Base-by-base conservation (phyloP, 1,284 basidiomycete species). In the Rugosomyces carneus region DNA sequence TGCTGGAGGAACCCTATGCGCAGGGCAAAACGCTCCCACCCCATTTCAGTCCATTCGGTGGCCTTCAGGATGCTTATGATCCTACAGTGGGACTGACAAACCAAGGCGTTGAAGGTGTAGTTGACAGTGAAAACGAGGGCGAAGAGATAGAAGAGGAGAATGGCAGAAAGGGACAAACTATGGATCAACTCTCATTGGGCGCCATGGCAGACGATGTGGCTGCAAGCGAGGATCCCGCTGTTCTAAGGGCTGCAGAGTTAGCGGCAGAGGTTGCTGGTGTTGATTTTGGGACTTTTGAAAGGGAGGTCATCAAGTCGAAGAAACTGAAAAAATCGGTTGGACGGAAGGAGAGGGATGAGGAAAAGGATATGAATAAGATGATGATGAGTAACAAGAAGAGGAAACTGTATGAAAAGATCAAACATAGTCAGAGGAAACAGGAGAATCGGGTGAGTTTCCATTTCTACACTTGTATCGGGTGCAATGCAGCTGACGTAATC, bases 301-400 rank as follows among this genome's bases (percentile, higher is more conserved):
- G 83, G 53, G 78, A 89, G 59, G 78, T 92, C 47, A 77, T 76
- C 60, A 84, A 85, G 63, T 75, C 80, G 37, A 68, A 70, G 59
- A 84, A 78, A 69, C 76, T 80, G 37, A 65, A 69, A 57, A 64
- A 62, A 45, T 60, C 60, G 38, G 42, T 44, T 21, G 49, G 52
- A 47, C 45, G 57, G 34, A 53, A 57, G 23, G 53, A 49, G 9
- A 70, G 61, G 56, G 68, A 71, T 23, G 72, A 67, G 11, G 93
- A 96, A 63, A 75, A 85, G 62, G 88, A 95, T 60, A 91, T 97
- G 86, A 89, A 93, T 67, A 96, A 95, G 76, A 96, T 96, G 82
- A 81, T 99, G 81, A 86, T 99, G 83, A 95, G 90, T 70, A 96
- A 94, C 71, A 94, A 90, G 71, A 89, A 97, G 69, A 80, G 85